These are phyloP conservation scores for Acer yangbiense DNA, from an alignment of 345 rosid genomes.

Conservation along the genomic window DNA sequence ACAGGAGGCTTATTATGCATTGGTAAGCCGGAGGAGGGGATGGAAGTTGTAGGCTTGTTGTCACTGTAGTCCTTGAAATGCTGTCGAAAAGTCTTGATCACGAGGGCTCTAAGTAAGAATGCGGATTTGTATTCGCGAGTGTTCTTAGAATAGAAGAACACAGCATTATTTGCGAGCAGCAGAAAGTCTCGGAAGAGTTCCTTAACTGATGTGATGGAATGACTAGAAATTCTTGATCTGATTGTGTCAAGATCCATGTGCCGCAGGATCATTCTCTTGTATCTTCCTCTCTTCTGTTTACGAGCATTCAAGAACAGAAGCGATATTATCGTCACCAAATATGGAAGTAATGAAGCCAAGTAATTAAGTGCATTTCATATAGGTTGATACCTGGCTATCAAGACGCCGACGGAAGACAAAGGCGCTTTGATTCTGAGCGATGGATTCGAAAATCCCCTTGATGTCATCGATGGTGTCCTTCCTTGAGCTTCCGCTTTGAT, in stretches of 20 bases:
- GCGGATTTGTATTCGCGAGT: conserved; percentile 89
- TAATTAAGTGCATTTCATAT: too few relatives aligned
- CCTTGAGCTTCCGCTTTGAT: conserved; percentile 30
- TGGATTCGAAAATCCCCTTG: conserved; percentile 46
- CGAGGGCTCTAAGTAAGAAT: conserved; percentile 52
- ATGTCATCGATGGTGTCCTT: conserved; percentile 40
- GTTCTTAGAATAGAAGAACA: conserved; percentile 72
- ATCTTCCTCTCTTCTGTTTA: conserved; percentile 82
- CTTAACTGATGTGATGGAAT: conserved; percentile 43
- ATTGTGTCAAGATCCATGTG: conserved; percentile 79
- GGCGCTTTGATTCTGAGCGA: conserved; percentile 58
- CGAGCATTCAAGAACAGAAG: conserved; percentile 2
- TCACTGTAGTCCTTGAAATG: conserved; percentile 37
- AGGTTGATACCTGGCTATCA: conserved; percentile 76
- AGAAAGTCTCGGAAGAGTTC: conserved; percentile 75
- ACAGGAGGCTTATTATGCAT: conserved; percentile 38
- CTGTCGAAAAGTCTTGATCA: conserved; percentile 47
- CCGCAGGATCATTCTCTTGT: conserved; percentile 70
- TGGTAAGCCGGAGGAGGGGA: conserved; percentile 27
- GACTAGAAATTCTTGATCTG: conserved; percentile 54
- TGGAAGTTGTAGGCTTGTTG: conserved; percentile 29
- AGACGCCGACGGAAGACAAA: conserved; percentile 61
- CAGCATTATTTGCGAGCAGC: conserved; percentile 72
- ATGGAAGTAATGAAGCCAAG: too few relatives aligned
- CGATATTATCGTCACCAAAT: too few relatives aligned